Evolutionary conservation across 176 grass and related monocot genomes (phyloP).

Genomic region (Aegilops tauschii): DNA sequence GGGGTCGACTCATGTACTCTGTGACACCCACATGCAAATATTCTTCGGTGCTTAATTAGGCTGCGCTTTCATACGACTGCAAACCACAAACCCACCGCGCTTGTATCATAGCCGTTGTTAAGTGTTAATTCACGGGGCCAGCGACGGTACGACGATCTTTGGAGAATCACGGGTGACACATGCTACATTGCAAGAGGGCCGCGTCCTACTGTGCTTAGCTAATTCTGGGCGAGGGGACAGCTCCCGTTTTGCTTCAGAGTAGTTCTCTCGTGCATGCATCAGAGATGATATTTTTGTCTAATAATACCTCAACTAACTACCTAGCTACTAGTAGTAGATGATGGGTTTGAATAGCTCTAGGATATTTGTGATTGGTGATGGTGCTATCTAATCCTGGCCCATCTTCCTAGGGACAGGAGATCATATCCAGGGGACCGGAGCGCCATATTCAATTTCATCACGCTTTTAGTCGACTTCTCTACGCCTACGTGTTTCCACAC

Average conservation of each 20-base stretch:
- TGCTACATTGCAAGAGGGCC: not conserved
- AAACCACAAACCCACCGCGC: not conserved
- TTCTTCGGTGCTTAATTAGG: slow-evolving; percentile 25
- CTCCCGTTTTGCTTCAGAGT: not conserved
- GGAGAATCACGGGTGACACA: slow-evolving; percentile 20
- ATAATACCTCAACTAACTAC: not conserved
- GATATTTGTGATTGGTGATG: slow-evolving; percentile 16
- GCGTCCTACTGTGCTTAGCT: not conserved
- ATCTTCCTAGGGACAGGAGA: too few relatives aligned
- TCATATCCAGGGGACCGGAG: too few relatives aligned
- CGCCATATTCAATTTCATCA: too few relatives aligned
- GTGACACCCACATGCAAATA: slow-evolving; percentile 32
- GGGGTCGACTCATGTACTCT: not conserved
- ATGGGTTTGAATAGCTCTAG: slow-evolving; percentile 25
- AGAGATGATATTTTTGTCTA: slow-evolving; percentile 27
- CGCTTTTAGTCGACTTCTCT: too few relatives aligned
- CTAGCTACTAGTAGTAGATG: not conserved
- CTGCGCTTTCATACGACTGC: too few relatives aligned
- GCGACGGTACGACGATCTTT: slow-evolving; percentile 19
- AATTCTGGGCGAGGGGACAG: not conserved
- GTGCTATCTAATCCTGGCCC: too few relatives aligned
- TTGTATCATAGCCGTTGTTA: slow-evolving; percentile 11
- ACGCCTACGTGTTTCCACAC: not conserved
- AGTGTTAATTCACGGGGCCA: slow-evolving; percentile 5
- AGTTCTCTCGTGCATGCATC: not conserved